Evolutionary conservation across 2,329 filamentous ascomycete genomes (phyloP), one percentile per base, ranked within the genome.

Genomic region (Helicocarpus griseus): DNA sequence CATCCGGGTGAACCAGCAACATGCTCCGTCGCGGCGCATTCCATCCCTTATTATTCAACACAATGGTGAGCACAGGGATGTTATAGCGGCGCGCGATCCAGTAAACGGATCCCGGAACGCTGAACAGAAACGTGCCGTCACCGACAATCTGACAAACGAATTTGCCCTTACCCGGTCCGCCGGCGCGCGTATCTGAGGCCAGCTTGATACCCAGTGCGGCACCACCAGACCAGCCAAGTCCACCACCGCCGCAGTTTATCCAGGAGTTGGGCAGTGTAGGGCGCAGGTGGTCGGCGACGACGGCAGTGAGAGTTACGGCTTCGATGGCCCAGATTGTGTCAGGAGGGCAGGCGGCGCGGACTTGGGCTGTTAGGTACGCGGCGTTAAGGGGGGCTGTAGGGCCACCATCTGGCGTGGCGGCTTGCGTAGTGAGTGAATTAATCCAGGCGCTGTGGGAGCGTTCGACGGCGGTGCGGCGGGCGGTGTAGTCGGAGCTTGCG

Each of bases 211-310:
- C 87, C 2, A 91, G 66, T 0, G 85, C 83, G 49, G 73, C 87
- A 13, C 87, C 87, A 13, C 86, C 87, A 9, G 82, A 86, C 87
- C 87, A 91, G 1, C 87, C 87, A 0, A 91, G 79, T 2, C 87
- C 87, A 13, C 86, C 87, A 0, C 85, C 87, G 1, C 87, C 87
- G 63, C 86, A 90, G 65, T 89, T 90, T 61, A 91, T 81, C 84
- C 84, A 89, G 0, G 80, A 82, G 0, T 86, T 85, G 0, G 87
- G 86, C 0, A 81, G 62, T 0, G 77, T 82, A 2, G 81, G 77
- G 59, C 82, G 81, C 6, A 93, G 70, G 57, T 89, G 86, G 57
- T 93, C 85, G 24, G 80, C 76, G 0, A 89, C 81, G 26, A 82
- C 77, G 0, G 66, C 67, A 0, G 83, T 82, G 53, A 86, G 81